phyloP scores from a whole-genome alignment of 2,329 filamentous ascomycete species.

The Magnaporthiopsis rhizophila region DNA sequence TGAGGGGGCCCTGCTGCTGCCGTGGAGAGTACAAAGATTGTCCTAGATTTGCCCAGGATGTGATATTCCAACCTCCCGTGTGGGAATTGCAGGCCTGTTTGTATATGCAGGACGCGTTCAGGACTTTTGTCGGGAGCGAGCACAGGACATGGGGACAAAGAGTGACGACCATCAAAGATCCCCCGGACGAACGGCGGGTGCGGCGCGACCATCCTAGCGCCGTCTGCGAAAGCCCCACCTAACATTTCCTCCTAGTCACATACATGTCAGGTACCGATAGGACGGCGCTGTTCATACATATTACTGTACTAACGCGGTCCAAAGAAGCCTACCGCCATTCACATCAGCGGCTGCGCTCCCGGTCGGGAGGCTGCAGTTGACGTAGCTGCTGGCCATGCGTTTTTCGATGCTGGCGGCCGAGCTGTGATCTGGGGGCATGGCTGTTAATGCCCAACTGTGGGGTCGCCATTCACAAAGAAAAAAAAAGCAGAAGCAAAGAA shows the following conservation, averaged over 20 bases:
- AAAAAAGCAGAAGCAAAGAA: background rate
- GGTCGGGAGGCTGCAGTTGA: background rate
- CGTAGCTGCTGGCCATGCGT: background rate
- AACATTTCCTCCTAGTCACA: background rate
- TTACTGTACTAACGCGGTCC: background rate
- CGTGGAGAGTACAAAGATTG: background rate
- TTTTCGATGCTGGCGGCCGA: background rate
- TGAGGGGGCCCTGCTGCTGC: background rate
- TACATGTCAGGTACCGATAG: background rate
- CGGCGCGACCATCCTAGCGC: background rate
- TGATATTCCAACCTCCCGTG: background rate
- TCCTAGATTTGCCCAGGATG: background rate
- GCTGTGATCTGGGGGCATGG: background rate
- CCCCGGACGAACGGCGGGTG: background rate
- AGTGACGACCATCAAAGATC: background rate
- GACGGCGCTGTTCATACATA: background rate
- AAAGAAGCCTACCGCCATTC: background rate
- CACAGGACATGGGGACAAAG: background rate
- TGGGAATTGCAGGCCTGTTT: background rate
- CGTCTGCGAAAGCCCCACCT: background rate
- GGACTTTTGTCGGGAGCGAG: background rate
- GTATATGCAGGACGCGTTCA: background rate
- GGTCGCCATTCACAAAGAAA: background rate
- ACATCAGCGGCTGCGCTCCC: background rate
- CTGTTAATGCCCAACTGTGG: constrained; percentile 5